Conservation (phyloP, 2,329 filamentous ascomycete genomes). For the Dothistroma pini region DNA sequence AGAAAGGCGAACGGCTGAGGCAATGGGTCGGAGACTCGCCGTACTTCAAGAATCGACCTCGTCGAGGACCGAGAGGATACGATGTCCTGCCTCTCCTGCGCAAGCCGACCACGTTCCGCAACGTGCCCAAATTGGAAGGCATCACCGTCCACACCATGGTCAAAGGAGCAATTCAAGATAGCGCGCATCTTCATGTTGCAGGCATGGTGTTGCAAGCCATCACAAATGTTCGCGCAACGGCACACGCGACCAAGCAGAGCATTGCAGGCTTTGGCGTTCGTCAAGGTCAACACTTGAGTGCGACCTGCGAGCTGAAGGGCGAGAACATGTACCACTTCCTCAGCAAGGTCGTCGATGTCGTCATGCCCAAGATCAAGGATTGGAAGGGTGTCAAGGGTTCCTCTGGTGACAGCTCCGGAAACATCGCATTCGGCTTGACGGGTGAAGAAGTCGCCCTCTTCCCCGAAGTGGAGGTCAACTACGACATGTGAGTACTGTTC, state of each 20-base stretch:
- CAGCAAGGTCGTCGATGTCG: conserved; percentile 82
- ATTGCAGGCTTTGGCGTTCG: conserved; percentile 73
- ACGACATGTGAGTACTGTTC: conserved; percentile 68
- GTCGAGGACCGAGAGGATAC: conserved; percentile 77
- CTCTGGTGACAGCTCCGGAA: conserved; percentile 83
- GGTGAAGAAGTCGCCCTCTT: conserved; percentile 76
- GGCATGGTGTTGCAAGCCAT: conserved; percentile 83
- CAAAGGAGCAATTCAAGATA: conserved; percentile 63
- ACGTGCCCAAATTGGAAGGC: conserved; percentile 75
- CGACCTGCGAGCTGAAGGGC: conserved; percentile 73
- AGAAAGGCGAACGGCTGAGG: conserved; percentile 65
- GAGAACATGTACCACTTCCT: conserved; percentile 87
- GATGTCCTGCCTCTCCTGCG: conserved; percentile 67
- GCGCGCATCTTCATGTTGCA: conserved; percentile 73
- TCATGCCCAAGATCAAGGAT: conserved; percentile 94
- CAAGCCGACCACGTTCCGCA: conserved; percentile 68
- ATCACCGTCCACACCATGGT: conserved; percentile 79
- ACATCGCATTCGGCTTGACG: conserved; percentile 76
- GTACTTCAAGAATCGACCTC: conserved; percentile 87
- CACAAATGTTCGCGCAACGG: conserved; percentile 67
- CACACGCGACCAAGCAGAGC: conserved; percentile 66
- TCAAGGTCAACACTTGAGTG: conserved; percentile 66
- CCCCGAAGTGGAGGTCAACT: conserved; percentile 92
- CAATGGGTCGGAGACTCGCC: conserved; percentile 87
- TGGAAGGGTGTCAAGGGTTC: conserved; percentile 75